Conservation (phyloP, 2,329 filamentous ascomycete genomes). For the Beauveria pseudobassiana region DNA sequence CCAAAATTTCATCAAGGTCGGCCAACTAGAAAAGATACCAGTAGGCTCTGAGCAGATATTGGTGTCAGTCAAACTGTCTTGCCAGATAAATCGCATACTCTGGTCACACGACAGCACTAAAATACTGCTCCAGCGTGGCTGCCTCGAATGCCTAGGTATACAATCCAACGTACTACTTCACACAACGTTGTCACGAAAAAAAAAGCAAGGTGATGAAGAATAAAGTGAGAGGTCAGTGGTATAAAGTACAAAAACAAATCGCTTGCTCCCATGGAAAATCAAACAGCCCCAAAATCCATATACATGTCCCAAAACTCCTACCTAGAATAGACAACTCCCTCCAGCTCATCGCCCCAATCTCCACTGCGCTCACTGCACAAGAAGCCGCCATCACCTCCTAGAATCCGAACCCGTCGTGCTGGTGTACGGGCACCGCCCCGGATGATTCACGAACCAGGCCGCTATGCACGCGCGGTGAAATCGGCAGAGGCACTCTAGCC, state of each 20-base stretch:
- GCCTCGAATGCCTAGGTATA: background rate
- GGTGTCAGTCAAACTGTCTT: background rate
- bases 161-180: background rate
- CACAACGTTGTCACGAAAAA: background rate
- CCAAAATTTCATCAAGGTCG: too few relatives aligned
- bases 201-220: background rate
- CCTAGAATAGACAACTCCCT: too few relatives aligned
- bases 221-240: background rate
- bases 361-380: background rate
- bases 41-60: background rate
- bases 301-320: background rate
- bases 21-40: too few relatives aligned
- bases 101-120: too few relatives aligned
- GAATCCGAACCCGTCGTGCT: constrained; percentile 54
- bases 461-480: constrained; percentile 56
- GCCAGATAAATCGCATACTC: too few relatives aligned
- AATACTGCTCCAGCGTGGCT: too few relatives aligned
- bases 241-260: constrained; percentile 2
- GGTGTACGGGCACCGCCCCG: constrained; percentile 57
- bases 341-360: background rate
- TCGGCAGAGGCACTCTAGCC: constrained; percentile 58
- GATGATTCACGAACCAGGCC: constrained; percentile 55
- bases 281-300: background rate
- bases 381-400: constrained; percentile 14
- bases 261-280: constrained; percentile 6